Evolutionary conservation across 768 basidiomycete genomes (phyloP).

Genomic region (Megacollybia marginata): DNA sequence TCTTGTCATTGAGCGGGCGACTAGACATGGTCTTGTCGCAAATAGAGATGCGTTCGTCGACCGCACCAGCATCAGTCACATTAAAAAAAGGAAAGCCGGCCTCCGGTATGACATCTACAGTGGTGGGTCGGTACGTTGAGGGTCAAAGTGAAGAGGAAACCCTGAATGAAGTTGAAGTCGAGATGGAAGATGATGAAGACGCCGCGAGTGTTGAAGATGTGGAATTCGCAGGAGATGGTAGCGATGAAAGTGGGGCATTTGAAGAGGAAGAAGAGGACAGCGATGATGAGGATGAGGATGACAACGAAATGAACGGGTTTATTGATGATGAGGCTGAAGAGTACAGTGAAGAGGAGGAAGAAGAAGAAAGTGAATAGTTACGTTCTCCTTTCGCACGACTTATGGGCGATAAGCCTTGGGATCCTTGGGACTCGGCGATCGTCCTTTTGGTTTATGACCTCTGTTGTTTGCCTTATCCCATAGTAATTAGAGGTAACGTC

Average conservation of each 20-base stretch:
- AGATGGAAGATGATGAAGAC: constrained; percentile 19
- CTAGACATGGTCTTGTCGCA: constrained; percentile 93
- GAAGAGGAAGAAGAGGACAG: constrained; percentile 1
- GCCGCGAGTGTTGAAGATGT: constrained; percentile 4
- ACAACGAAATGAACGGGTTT: constrained; percentile 19
- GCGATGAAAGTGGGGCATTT: constrained; percentile 1
- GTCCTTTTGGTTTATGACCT: constrained; percentile 49
- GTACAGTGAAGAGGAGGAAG: constrained; percentile 26
- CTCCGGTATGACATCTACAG: constrained; percentile 23
- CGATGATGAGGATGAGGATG: constrained; percentile 4
- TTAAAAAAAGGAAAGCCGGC: constrained; percentile 30
- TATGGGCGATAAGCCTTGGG: constrained; percentile 19
- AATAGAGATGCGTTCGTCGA: constrained; percentile 81
- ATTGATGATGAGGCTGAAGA: constrained; percentile 31
- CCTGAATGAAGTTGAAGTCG: constrained; percentile 51
- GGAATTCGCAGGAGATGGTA: constrained; percentile 5
- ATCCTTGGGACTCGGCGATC: constrained; percentile 57
- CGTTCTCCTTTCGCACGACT: neutral
- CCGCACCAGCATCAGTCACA: constrained; percentile 49
- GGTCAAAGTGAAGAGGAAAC: constrained; percentile 68
- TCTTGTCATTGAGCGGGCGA: constrained; percentile 81
- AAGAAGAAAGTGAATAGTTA: constrained; percentile 29
- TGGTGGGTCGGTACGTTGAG: constrained; percentile 59
- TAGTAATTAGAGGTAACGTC: no score
- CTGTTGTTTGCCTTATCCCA: constrained; percentile 35